Conservation (phyloP, 2,329 filamentous ascomycete genomes). For the Colletotrichum sp. region DNA sequence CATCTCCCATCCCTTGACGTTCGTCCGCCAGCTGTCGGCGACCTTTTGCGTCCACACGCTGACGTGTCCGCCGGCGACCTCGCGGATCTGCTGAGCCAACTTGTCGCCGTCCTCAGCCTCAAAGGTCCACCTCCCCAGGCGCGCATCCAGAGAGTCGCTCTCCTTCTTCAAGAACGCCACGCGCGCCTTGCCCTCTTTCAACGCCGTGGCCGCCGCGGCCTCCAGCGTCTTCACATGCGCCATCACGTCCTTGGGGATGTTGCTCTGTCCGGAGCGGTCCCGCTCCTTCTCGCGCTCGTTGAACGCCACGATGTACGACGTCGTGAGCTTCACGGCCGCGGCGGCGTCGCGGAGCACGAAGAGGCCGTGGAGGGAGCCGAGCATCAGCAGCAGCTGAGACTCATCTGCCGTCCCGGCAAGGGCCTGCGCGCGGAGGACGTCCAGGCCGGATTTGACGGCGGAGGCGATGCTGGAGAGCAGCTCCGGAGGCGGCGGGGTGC, state of each 20-base stretch:
- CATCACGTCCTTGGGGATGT: conserved; percentile 41
- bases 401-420: conserved; percentile 9
- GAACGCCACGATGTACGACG: conserved; percentile 38
- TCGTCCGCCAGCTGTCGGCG: conserved; percentile 27
- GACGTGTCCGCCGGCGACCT: neutral
- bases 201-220: conserved; percentile 29
- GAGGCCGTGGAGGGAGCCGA: conserved; percentile 40
- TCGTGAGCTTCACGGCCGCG: conserved; percentile 32
- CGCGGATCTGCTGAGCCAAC: conserved; percentile 8
- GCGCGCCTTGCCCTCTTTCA: conserved; percentile 36
- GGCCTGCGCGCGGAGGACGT: conserved; percentile 25
- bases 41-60: conserved; percentile 23
- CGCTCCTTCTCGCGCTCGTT: conserved; percentile 44
- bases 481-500: neutral
- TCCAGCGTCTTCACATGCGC: conserved; percentile 38
- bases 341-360: conserved; percentile 43
- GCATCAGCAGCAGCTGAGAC: conserved; percentile 22
- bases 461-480: conserved; percentile 6
- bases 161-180: conserved; percentile 34
- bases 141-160: conserved; percentile 29
- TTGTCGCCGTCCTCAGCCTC: conserved; percentile 4
- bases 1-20: conserved; percentile 28
- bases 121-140: conserved; percentile 31
- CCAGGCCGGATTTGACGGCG: conserved; percentile 28
- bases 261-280: conserved; percentile 42